Base-by-base conservation (phyloP, 805 yeast genomes). In the Allodekkera sacchari region DNA sequence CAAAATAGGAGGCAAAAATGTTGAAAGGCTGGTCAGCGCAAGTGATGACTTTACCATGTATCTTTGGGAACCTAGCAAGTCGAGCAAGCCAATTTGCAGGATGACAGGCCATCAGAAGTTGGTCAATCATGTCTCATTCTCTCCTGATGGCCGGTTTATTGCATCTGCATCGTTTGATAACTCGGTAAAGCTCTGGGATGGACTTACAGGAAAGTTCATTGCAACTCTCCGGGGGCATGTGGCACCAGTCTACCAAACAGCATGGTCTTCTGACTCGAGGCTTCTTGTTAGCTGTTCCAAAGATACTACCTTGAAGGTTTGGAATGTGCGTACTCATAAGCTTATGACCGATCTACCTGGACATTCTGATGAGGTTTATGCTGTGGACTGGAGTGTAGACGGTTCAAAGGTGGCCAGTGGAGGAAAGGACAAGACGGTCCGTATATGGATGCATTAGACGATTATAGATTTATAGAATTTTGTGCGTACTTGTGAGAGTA, bases 31-130 rank as follows among this genome's bases (percentile, higher is more conserved):
- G 55, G 96, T 87, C 3, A 85, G 96, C 11, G 97, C 96, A 9
- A 75, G 88, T 53, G 98, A 92, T 53, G 98, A 92, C 59, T 89
- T 89, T 59, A 92, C 98, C 17, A 92, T 92, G 96, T 92, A 81
- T 45, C 59, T 92, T 38, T 92, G 98, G 98, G 94, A 88, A 47
- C 97, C 96, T 13, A 57, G 76, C 30, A 80, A 74, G 52, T 63
- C 79, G 2, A 65, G 68, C 23, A 92, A 88, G 53, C 98, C 98
- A 1, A 55, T 92, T 6, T 77, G 87, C 34, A 72, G 98, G 50
- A 82, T 92, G 92, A 87, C 96, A 2, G 98, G 98, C 18, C 98
- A 92, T 57, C 98, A 92, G 53, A 92, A 92, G 57, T 66, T 89
- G 18, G 97, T 92, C 14, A 92, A 92, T 50, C 96, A 89, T 54